Conservation (phyloP, 2,329 filamentous ascomycete species). For the Tolypocladium cylindrosporum region DNA sequence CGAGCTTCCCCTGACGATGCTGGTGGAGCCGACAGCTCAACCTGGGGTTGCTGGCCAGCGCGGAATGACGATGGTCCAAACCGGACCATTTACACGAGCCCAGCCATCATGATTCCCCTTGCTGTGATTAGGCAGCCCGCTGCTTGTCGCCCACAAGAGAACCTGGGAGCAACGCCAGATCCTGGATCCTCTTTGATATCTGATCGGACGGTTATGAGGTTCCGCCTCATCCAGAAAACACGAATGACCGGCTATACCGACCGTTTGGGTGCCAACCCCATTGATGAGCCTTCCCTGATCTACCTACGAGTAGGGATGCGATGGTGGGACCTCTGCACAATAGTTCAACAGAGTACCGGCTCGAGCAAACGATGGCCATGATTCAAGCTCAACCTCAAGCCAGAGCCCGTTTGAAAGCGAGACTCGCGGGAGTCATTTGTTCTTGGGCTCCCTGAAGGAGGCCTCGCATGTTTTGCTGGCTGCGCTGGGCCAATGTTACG, state of each 20-base stretch:
- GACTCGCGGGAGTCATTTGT: not conserved
- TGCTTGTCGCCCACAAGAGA: not conserved
- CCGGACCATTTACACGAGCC: not conserved
- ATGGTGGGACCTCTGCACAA: not conserved
- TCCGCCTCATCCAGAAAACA: not conserved
- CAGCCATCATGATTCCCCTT: not conserved
- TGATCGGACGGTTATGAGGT: not conserved
- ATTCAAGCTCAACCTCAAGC: not conserved
- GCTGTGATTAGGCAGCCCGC: not conserved
- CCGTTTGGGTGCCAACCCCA: not conserved
- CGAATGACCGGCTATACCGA: not conserved
- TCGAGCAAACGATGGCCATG: not conserved
- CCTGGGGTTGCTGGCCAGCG: not conserved
- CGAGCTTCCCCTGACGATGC: not conserved
- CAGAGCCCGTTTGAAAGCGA: not conserved
- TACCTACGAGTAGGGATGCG: not conserved
- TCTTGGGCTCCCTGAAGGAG: not conserved
- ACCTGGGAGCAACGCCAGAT: not conserved
- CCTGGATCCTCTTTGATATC: not conserved
- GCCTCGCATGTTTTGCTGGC: not conserved
- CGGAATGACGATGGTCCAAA: not conserved
- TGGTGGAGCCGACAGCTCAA: not conserved
- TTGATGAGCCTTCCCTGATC: not conserved
- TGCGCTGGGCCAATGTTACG: not conserved
- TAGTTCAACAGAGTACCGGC: not conserved